Percentiles rank a stretch among this genome's conserved stretches.
These are phyloP conservation scores for Fraxinus dipetala DNA, from an alignment of 305 asterid genomes.

Conservation along the genomic window DNA sequence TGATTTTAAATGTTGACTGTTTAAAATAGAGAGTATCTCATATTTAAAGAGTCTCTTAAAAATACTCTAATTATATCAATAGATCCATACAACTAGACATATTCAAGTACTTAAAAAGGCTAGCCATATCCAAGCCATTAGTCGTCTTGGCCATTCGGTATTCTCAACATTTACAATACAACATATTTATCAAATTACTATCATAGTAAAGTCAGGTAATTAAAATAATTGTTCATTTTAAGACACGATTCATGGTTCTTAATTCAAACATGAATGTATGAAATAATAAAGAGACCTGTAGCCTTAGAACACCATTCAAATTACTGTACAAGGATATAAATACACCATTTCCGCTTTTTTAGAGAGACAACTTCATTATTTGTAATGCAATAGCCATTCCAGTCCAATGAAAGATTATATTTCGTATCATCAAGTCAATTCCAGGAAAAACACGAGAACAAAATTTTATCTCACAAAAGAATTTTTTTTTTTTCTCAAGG, in stretches of 20 bases:
- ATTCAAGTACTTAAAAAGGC: neutral
- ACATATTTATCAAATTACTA: neutral
- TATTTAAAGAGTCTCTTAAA: too few relatives aligned
- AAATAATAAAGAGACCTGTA: neutral
- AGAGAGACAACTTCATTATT: too few relatives aligned
- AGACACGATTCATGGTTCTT: too few relatives aligned
- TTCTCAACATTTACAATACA: neutral
- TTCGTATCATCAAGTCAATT: neutral
- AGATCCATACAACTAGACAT: neutral
- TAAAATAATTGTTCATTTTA: too few relatives aligned
- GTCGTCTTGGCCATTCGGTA: neutral
- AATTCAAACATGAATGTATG: neutral
- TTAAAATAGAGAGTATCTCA: too few relatives aligned
- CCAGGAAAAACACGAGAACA: neutral
- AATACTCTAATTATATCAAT: too few relatives aligned
- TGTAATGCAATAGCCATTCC: neutral
- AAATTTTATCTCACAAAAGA: neutral
- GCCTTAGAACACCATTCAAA: neutral
- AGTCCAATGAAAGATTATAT: neutral
- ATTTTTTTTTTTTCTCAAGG: neutral
- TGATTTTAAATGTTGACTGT: too few relatives aligned
- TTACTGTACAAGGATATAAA: neutral
- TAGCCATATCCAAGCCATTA: neutral
- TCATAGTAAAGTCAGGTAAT: too few relatives aligned
- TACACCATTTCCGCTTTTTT: neutral